Percentiles rank a stretch among this genome's conserved stretches.
Evolutionary conservation across 371 early-diverging fungal species (phyloP).

Genomic region (Mortierella sp.): DNA sequence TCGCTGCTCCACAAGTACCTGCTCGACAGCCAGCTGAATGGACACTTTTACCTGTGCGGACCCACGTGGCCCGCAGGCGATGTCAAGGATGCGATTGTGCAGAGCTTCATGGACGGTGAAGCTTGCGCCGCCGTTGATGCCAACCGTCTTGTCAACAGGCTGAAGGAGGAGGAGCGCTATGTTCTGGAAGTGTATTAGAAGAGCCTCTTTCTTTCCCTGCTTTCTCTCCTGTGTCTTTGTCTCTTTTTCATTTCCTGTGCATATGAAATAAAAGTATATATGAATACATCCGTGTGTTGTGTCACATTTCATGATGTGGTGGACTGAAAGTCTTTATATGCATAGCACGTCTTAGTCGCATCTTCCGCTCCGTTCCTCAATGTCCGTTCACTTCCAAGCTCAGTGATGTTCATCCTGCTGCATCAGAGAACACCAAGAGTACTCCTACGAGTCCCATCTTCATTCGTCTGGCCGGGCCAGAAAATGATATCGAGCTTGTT

Average conservation of each 20-base stretch:
- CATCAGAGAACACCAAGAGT: too few relatives aligned
- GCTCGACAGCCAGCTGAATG: conserved; percentile 72
- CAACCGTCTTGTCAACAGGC: conserved; percentile 80
- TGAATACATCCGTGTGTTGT: too few relatives aligned
- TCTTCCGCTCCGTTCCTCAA: too few relatives aligned
- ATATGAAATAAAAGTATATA: too few relatives aligned
- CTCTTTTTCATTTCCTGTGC: background rate
- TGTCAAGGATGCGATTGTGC: conserved; percentile 91
- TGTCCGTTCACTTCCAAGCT: background rate
- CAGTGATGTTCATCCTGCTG: background rate
- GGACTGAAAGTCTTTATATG: too few relatives aligned
- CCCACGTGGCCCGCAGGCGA: conserved; percentile 96
- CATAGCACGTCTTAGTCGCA: too few relatives aligned
- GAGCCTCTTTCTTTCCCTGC: background rate
- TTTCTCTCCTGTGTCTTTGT: background rate
- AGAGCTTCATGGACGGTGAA: conserved; percentile 74
- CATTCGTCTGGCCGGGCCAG: conserved; percentile 5
- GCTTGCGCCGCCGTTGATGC: conserved; percentile 74
- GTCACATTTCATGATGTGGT: too few relatives aligned
- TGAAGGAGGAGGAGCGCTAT: conserved; percentile 93
- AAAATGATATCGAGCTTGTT: conserved; percentile 7
- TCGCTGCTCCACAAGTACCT: conserved; percentile 77
- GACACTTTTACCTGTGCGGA: conserved; percentile 94
- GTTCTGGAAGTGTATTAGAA: conserved; percentile 90
- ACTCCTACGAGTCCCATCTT: conserved; percentile 2